These are phyloP conservation scores for Gossypium ekmanianum DNA, from an alignment of 345 rosid genomes.

Conservation along the genomic window DNA sequence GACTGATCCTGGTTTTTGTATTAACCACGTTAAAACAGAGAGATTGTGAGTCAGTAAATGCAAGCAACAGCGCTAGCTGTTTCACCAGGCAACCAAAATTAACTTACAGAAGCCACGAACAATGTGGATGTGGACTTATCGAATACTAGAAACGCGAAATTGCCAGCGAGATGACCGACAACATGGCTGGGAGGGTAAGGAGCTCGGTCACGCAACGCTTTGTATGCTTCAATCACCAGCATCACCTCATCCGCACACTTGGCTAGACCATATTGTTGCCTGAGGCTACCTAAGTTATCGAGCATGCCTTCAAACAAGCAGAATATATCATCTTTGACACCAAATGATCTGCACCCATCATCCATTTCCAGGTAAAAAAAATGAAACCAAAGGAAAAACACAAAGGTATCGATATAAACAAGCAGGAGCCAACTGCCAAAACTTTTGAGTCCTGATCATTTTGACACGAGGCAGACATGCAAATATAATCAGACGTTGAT, in stretches of 20 bases:
- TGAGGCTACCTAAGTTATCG: constrained; percentile 83
- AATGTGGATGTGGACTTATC: constrained; percentile 78
- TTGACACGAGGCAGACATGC: not conserved
- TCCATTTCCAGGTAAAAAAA: not conserved
- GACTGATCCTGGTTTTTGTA: constrained; percentile 55
- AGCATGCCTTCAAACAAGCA: constrained; percentile 89
- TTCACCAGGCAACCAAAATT: not conserved
- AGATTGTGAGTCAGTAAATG: not conserved
- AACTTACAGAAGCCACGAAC: constrained; percentile 53
- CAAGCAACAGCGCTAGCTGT: not conserved
- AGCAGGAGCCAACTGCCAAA: too few species aligned
- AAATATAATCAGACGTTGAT: not conserved
- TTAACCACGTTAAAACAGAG: not conserved
- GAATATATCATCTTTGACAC: constrained; percentile 86
- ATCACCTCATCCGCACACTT: constrained; percentile 80
- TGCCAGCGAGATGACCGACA: constrained; percentile 76
- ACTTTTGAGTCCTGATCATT: too few species aligned
- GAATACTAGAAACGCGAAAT: constrained; percentile 77
- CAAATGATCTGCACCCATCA: constrained; percentile 56
- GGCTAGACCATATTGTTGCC: constrained; percentile 83
- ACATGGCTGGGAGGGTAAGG: constrained; percentile 88
- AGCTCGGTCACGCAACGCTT: constrained; percentile 92
- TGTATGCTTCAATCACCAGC: constrained; percentile 87
- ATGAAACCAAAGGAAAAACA: not conserved
- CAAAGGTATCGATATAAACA: not conserved